Evolutionary conservation across 768 basidiomycete genomes (phyloP).

Genomic region (Leccinum subgranulosum): DNA sequence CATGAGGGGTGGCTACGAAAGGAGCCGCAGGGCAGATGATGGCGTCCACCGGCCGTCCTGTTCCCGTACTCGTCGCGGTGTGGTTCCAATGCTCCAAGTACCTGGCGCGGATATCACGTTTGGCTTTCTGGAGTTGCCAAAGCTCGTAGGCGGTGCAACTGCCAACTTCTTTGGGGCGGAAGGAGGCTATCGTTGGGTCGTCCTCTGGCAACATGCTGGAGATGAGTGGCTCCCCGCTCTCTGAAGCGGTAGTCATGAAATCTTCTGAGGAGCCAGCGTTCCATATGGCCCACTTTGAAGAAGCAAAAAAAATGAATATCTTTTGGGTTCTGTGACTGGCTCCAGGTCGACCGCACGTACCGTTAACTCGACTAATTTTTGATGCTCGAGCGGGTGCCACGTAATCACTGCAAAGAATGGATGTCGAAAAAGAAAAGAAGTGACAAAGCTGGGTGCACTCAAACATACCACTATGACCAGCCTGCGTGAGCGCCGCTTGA

Average conservation of each 20-base stretch:
- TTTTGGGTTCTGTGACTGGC: not conserved
- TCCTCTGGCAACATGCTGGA: constrained; percentile 38
- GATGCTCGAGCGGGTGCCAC: constrained; percentile 59
- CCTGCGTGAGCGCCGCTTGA: constrained; percentile 52
- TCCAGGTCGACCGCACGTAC: constrained; percentile 34
- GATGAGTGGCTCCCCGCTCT: constrained; percentile 56
- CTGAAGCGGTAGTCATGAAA: constrained; percentile 33
- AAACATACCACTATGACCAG: constrained; percentile 61
- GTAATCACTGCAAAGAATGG: constrained; percentile 54
- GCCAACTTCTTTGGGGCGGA: constrained; percentile 21
- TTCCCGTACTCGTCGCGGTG: constrained; percentile 50
- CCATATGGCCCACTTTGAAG: constrained; percentile 41
- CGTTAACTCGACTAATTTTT: constrained; percentile 38
- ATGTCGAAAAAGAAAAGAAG: not conserved
- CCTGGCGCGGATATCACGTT: constrained; percentile 45
- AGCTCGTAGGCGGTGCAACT: constrained; percentile 53
- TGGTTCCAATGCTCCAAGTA: constrained; percentile 64
- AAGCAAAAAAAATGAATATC: not conserved
- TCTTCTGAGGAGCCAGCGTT: constrained; percentile 49
- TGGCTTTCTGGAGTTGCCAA: constrained; percentile 61
- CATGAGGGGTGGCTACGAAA: constrained; percentile 62
- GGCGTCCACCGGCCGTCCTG: constrained; percentile 73
- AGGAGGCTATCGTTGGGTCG: constrained; percentile 4
- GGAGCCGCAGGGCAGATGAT: constrained; percentile 66
- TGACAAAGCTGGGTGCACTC: not conserved